Conservation (phyloP, 2,329 filamentous ascomycete species). For the Didymella segeticola region DNA sequence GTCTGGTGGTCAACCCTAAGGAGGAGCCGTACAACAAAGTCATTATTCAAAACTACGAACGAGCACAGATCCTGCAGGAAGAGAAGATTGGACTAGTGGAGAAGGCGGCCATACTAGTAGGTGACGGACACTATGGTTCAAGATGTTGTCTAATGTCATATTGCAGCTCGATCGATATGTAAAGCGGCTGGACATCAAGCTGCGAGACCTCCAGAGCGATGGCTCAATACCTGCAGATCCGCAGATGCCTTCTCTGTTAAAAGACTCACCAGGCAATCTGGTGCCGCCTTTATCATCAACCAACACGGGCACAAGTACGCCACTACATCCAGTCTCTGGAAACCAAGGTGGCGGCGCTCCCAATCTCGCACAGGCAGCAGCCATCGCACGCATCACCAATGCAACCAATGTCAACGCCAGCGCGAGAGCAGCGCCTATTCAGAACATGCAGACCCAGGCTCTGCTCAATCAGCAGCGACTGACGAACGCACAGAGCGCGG, state of each 20-base stretch:
- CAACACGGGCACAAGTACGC: slow-evolving; percentile 55
- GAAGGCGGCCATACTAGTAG: slow-evolving; percentile 69
- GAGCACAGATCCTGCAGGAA: slow-evolving; percentile 72
- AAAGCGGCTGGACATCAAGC: slow-evolving; percentile 67
- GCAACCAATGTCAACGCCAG: slow-evolving; percentile 45
- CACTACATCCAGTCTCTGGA: slow-evolving; percentile 62
- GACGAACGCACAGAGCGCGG: slow-evolving; percentile 42
- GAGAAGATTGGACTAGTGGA: slow-evolving; percentile 76
- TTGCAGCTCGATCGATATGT: slow-evolving; percentile 65
- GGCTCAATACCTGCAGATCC: slow-evolving; percentile 66
- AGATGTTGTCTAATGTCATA: slow-evolving; percentile 17
- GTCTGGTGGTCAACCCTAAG: slow-evolving; percentile 75
- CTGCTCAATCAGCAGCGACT: slow-evolving; percentile 48
- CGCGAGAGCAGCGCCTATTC: slow-evolving; percentile 39
- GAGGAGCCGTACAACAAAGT: slow-evolving; percentile 72
- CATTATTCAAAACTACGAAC: slow-evolving; percentile 71
- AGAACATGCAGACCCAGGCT: slow-evolving; percentile 48
- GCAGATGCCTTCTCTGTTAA: slow-evolving; percentile 65
- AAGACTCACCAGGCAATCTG: slow-evolving; percentile 56
- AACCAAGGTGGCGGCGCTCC: slow-evolving; percentile 62
- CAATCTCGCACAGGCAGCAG: slow-evolving; percentile 58
- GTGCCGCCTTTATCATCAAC: slow-evolving; percentile 56
- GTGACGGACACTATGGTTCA: neutral
- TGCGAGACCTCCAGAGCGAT: slow-evolving; percentile 65
- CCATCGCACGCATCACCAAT: slow-evolving; percentile 51